Base-by-base conservation (phyloP, 23 red algal genomes). In the Agarophyton chilense region DNA sequence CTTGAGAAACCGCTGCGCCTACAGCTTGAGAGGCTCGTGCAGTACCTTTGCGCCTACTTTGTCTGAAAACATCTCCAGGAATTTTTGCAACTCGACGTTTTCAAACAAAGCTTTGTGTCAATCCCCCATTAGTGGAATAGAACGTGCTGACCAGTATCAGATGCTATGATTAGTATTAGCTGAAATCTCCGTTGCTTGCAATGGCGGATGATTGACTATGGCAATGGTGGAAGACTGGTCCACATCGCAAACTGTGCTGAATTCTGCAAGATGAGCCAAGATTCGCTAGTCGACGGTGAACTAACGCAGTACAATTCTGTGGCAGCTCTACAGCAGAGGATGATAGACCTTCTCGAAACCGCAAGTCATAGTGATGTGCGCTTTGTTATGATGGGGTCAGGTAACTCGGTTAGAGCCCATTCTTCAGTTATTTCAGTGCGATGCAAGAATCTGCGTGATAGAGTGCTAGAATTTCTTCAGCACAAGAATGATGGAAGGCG, bases 341-440 rank as follows among this genome's bases (percentile, higher is more conserved):
- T 86, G 82, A n/a, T 63, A 31, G 25, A 86, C 40, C 82, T 86
- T 22, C 47, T 86, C 25, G 44, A 86, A 41, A 68, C 82, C 54
- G 40, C n/a, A 9, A 49, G 44, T 39, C 62, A 17, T 5, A 54
- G 60, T 86, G 82, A 86, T 38, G 33, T 86, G 39, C 40, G 47
- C 31, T 86, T 86, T 29, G 22, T 36, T 26, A 47, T 53, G 13
- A 41, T n/a, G 1, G 64, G 82, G 35, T 41, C 52, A 32, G 10
- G 7, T 22, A 31, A 0, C 10, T 26, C 40, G 2, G 42, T 89
- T 52, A 68, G 19, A 45, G 84, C 71, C 10, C 84, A 89, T 68
- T 89, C 84, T 14, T 77, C 84, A 0, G 52, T 89, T 24, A 63
- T 89, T 56, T 63, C 84, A 35, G 84, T 79, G 29, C 51, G 71